Base-by-base conservation (phyloP, 331 rosid genomes). In the Cucumis variabilis region DNA sequence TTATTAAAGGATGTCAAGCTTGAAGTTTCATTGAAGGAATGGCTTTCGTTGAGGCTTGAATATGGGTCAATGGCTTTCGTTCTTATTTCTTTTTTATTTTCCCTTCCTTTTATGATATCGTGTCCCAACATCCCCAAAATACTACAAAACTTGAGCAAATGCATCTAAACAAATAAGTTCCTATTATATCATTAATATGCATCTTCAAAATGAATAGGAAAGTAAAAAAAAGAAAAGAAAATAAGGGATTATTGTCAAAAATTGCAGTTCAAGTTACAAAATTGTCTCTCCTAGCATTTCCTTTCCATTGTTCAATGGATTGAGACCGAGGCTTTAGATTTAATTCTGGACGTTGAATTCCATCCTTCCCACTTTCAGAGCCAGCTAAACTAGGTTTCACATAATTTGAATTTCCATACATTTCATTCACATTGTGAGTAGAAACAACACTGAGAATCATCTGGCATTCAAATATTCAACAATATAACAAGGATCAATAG, bases 281-380 rank as follows among this genome's bases (percentile, higher is more conserved):
- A 98, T 98, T 97, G 50, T 82, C 98, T 89, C 91, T 94, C 90
- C 95, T 93, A 82, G 72, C 80, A 73, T 85, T 91, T 88, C 88
- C 96, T 25, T 94, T 96, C 87, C 62, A 68, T 24, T 91, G 92
- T 84, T 97, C 94, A 53, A 86, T 28, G 13, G 91, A 96, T 86
- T 94, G 98, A 14, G 93, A 92, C 69, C 96, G 96, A 82, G 98
- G 98, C 92, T 92, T 96, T 88, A 97, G 88, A 92, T 93, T 95
- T 94, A 97, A 94, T 91, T 94, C 94, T 23, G 98, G 98, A 65
- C 95, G 99, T 87, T 92, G 98, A 86, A 92, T 91, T 19, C 67
- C 88, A 86, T 89, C 96, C 91, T 92, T 96, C 85, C 78, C 98
- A 87, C 86, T 90, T 83, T 94, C 99, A 12, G 89, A 71, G 85